phyloP scores from a whole-genome alignment of 2,329 filamentous ascomycete species.

The Rutstroemia sp. region DNA sequence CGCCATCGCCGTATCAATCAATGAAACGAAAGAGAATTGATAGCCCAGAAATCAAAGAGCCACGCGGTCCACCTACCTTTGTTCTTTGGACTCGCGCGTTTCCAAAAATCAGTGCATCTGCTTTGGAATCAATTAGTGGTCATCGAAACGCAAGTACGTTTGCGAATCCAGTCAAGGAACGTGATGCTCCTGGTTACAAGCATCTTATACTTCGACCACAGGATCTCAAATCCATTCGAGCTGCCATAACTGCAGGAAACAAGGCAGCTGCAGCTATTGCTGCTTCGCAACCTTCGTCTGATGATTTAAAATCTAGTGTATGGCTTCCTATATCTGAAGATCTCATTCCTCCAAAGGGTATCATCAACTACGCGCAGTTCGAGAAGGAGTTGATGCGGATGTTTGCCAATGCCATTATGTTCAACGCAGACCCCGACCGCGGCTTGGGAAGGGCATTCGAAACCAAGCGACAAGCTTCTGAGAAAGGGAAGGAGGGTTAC shows the following conservation, averaged over 20 bases:
- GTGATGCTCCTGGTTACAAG: slow-evolving; percentile 68
- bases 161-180: slow-evolving; percentile 65
- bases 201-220: slow-evolving; percentile 67
- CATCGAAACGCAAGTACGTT: slow-evolving; percentile 77
- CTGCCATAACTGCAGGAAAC: slow-evolving; percentile 67
- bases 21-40: slow-evolving; percentile 47
- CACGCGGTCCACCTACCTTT: slow-evolving; percentile 52
- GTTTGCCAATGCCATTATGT: slow-evolving; percentile 98
- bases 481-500: slow-evolving; percentile 41
- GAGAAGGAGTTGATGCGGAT: slow-evolving; percentile 93
- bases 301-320: slow-evolving; percentile 47
- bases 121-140: slow-evolving; percentile 68
- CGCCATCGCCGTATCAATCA: slow-evolving; percentile 31
- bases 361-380: slow-evolving; percentile 87
- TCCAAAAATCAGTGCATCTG: slow-evolving; percentile 62
- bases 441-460: slow-evolving; percentile 47
- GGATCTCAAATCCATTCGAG: slow-evolving; percentile 70
- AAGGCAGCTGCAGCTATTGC: slow-evolving; percentile 56
- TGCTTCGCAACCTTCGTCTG: slow-evolving; percentile 44
- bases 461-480: slow-evolving; percentile 29
- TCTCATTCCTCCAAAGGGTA: slow-evolving; percentile 75
- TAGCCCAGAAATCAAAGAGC: slow-evolving; percentile 28
- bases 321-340: slow-evolving; percentile 67
- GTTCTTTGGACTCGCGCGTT: slow-evolving; percentile 72
- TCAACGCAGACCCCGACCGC: slow-evolving; percentile 75